Evolutionary conservation across 768 basidiomycete genomes (phyloP).

Genomic region (Paxillus involutus): DNA sequence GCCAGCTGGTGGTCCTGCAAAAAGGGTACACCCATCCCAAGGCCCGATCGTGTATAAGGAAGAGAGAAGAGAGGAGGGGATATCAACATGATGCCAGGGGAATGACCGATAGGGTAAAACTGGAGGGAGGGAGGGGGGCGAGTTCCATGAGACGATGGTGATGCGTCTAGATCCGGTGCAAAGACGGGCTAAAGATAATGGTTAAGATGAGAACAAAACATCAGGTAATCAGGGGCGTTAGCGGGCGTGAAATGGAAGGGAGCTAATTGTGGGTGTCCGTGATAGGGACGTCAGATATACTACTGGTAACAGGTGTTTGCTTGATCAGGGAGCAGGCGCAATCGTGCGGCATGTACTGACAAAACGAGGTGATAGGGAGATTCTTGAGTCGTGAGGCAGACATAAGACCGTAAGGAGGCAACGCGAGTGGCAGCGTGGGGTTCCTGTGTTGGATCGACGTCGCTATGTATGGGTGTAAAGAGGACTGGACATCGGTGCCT

Average conservation of each 20-base stretch:
- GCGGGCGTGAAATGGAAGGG: neutral
- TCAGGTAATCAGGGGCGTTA: neutral
- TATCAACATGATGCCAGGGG: neutral
- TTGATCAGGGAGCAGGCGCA: too few species aligned
- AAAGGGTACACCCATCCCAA: neutral
- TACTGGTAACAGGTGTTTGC: too few species aligned
- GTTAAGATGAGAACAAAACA: neutral
- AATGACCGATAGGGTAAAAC: neutral
- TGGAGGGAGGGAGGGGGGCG: too few species aligned
- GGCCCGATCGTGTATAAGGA: neutral
- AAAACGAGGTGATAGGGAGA: too few species aligned
- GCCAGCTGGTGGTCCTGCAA: neutral
- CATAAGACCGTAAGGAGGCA: slow-evolving; percentile 7
- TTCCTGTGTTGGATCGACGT: slow-evolving; percentile 6
- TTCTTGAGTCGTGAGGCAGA: slow-evolving; percentile 2
- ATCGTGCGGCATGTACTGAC: too few species aligned
- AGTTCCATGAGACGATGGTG: neutral
- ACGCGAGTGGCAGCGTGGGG: slow-evolving; percentile 10
- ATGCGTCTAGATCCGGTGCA: neutral
- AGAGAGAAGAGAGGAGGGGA: neutral
- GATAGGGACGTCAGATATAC: neutral
- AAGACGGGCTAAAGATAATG: neutral
- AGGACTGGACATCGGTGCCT: slow-evolving; percentile 2
- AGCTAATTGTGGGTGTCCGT: neutral
- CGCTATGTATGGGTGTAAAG: slow-evolving; percentile 1